A percentile compares a stretch with the other conserved stretches of the same genome.
Conservation (phyloP, 2,329 filamentous ascomycete species). For the Exophiala bonariae region DNA sequence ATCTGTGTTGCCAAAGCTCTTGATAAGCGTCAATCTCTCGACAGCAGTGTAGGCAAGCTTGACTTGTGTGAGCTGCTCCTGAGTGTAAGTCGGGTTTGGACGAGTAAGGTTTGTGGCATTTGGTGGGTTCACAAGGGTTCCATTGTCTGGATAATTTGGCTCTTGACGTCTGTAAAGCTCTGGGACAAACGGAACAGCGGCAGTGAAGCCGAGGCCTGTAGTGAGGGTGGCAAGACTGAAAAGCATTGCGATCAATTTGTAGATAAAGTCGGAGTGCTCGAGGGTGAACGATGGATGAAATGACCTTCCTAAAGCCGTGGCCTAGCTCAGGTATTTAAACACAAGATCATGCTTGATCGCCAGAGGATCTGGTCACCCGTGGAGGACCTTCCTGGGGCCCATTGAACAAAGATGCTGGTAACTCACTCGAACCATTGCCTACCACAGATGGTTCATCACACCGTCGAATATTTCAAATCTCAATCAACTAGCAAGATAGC, state of each 20-base stretch:
- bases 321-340: too few species aligned
- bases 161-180: slow-evolving; percentile 10
- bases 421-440: too few species aligned
- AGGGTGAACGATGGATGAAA: too few species aligned
- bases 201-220: slow-evolving; percentile 6
- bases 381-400: too few species aligned
- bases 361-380: too few species aligned
- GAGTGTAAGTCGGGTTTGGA: slow-evolving; percentile 10
- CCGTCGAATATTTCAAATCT: too few species aligned
- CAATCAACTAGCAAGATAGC: too few species aligned
- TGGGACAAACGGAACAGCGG: slow-evolving; percentile 6
- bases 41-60: slow-evolving; percentile 11
- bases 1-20: slow-evolving; percentile 12
- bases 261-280: too few species aligned
- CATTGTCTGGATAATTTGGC: slow-evolving; percentile 14
- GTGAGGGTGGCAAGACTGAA: slow-evolving; percentile 4
- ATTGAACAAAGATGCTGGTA: too few species aligned
- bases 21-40: slow-evolving; percentile 10
- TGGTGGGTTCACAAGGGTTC: slow-evolving; percentile 11
- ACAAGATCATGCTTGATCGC: too few species aligned
- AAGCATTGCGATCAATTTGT: slow-evolving; percentile 7
- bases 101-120: slow-evolving; percentile 7
- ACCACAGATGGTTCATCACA: too few species aligned
- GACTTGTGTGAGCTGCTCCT: slow-evolving; percentile 36
- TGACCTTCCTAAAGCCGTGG: too few species aligned